Conservation (phyloP, 345 rosid species). For the Populus euphratica region DNA sequence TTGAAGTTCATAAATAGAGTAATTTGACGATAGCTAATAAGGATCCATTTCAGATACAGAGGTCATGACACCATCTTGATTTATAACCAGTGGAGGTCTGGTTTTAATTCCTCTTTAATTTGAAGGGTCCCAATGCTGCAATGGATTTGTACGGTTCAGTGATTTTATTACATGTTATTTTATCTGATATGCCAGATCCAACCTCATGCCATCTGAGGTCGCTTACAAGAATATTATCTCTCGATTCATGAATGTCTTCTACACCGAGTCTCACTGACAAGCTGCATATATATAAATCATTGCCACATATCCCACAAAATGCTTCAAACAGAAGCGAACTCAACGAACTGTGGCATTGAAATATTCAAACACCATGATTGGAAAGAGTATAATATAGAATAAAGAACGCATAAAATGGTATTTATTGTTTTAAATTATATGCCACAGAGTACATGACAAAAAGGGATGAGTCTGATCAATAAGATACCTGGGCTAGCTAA, state of each 20-base stretch:
- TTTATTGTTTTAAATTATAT: conserved; percentile 4
- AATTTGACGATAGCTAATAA: neutral
- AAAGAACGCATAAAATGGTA: neutral
- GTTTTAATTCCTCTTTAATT: neutral
- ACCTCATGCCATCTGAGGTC: neutral
- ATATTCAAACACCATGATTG: neutral
- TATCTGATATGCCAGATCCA: neutral
- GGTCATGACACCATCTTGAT: neutral
- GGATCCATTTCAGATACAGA: neutral
- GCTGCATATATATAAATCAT: neutral
- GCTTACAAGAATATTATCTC: neutral
- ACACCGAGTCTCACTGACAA: neutral
- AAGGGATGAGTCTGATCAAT: neutral
- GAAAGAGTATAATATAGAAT: neutral
- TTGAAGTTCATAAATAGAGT: neutral
- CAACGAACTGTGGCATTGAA: neutral
- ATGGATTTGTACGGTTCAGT: neutral
- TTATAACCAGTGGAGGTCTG: neutral
- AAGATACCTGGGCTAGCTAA: neutral
- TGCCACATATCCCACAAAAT: neutral
- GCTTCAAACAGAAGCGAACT: neutral
- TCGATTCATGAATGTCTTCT: neutral
- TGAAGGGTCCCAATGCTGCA: neutral
- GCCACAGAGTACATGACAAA: conserved; percentile 18
- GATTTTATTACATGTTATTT: neutral